These are phyloP conservation scores for Mortierella polycephala DNA, from an alignment of 371 early-diverging fungal genomes.

Conservation along the genomic window DNA sequence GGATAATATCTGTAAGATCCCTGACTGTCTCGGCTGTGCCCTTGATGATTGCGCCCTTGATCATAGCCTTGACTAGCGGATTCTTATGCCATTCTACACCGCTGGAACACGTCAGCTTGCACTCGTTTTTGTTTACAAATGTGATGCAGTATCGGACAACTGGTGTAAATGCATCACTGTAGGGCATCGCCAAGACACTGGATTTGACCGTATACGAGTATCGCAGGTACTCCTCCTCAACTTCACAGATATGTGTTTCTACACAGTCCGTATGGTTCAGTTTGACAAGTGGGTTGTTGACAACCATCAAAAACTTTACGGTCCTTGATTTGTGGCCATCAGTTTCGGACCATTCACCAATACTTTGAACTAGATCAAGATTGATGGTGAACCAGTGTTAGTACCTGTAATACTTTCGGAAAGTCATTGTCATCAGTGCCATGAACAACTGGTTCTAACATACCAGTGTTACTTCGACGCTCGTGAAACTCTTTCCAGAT, in stretches of 20 bases:
- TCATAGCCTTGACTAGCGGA: conserved; percentile 63
- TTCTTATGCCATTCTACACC: conserved; percentile 69
- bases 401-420: too few relatives aligned
- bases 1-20: conserved; percentile 42
- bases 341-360: conserved; percentile 56
- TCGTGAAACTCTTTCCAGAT: conserved; percentile 63
- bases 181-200: conserved; percentile 65
- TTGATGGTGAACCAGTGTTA: neutral
- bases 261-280: conserved; percentile 70
- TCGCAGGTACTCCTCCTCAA: conserved; percentile 62
- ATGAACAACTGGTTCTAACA: neutral
- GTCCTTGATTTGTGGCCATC: conserved; percentile 56
- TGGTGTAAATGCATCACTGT: conserved; percentile 71
- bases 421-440: neutral
- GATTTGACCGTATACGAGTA: conserved; percentile 49
- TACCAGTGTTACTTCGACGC: conserved; percentile 62
- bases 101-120: conserved; percentile 61
- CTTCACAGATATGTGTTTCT: conserved; percentile 62
- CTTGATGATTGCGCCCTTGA: conserved; percentile 45
- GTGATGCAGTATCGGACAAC: conserved; percentile 68
- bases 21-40: conserved; percentile 50
- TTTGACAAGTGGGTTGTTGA: conserved; percentile 66
- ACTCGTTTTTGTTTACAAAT: conserved; percentile 56
- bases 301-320: conserved; percentile 65
- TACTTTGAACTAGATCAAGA: conserved; percentile 49